Base-by-base conservation (phyloP, 768 basidiomycete genomes). In the Leccinellum rugosiceps region DNA sequence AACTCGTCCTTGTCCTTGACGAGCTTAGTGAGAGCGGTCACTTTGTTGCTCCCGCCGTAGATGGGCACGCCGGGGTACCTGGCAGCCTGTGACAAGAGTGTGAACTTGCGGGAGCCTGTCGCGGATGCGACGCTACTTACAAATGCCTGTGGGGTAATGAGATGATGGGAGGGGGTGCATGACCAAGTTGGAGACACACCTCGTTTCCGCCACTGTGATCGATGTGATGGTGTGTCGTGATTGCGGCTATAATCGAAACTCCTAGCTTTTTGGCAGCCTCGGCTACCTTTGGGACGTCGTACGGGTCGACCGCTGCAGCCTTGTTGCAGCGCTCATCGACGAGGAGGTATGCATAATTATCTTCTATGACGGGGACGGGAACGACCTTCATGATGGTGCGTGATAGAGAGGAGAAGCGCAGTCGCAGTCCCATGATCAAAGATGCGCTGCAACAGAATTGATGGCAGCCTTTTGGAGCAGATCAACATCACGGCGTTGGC, bases 161-260 rank as follows among this genome's bases (percentile, higher is more conserved):
- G 57, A 60, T 55, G 58, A 60, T 59, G 58, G 38, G 17, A 23
- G n/a, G 28, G 3, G 32, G 32, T 2, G 23, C n/a, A 21, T n/a
- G 13, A 17, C 15, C 26, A 28, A 28, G 17, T 34, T 25, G 17
- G 32, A 23, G 49, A 71, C 75, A 59, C 32, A 92, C 91, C 76
- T 84, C 69, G 72, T 95, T 96, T 32, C 94, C 94, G 19, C 91
- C 92, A 62, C 86, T 87, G 70, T 94, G 94, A 75, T 98, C 95
- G 61, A 79, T 65, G 71, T 97, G 95, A 72, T 94, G 92, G 73
- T 97, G 96, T 3, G 96, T 98, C 13, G 93, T 97, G 63, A 98
- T 79, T 23, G 76, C 81, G 41, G 89, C 86, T 34, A 90, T 78
- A 56, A 94, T 79, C 47, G 80, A 69, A 25, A 92, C 87, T 9